Evolutionary conservation across 306 rosid species (phyloP).

Genomic region (Quillaja saponaria): DNA sequence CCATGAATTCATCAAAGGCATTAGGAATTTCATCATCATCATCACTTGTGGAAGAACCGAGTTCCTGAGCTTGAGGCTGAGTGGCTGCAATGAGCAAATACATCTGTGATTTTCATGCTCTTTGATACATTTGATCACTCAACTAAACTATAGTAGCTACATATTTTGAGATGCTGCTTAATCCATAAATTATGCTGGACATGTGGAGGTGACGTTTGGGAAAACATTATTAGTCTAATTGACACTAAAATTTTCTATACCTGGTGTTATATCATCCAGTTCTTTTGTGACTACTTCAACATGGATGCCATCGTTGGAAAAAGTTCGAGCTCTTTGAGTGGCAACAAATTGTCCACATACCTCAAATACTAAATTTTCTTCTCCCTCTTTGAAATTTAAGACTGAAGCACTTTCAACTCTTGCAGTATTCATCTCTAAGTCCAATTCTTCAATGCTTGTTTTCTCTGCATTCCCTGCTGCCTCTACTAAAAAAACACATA

Average conservation of each 20-base stretch:
- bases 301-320: slow-evolving; percentile 24
- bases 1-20: slow-evolving; percentile 43
- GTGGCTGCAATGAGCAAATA: slow-evolving; percentile 33
- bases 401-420: slow-evolving; percentile 26
- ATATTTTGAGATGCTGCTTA: slow-evolving; percentile 20
- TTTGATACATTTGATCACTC: slow-evolving; percentile 11
- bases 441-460: slow-evolving; percentile 27
- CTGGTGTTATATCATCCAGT: slow-evolving; percentile 37
- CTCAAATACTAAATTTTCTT: slow-evolving; percentile 31
- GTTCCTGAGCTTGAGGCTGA: slow-evolving; percentile 33
- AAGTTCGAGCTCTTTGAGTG: slow-evolving; percentile 31
- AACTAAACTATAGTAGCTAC: not conserved
- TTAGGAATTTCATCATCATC: slow-evolving; percentile 39
- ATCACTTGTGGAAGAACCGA: slow-evolving; percentile 34
- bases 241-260: slow-evolving; percentile 32
- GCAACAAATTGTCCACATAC: slow-evolving; percentile 21
- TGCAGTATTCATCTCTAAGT: slow-evolving; percentile 20
- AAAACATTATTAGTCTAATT: too few species aligned
- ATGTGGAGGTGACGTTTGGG: too few species aligned
- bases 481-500: slow-evolving; percentile 22
- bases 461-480: slow-evolving; percentile 29
- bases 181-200: too few species aligned
- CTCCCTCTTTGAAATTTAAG: slow-evolving; percentile 26
- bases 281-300: slow-evolving; percentile 32
- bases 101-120: not conserved